Conservation (phyloP, 225 moss, liverwort and hornwort species). For the Pseudisothecium myosuroides region DNA sequence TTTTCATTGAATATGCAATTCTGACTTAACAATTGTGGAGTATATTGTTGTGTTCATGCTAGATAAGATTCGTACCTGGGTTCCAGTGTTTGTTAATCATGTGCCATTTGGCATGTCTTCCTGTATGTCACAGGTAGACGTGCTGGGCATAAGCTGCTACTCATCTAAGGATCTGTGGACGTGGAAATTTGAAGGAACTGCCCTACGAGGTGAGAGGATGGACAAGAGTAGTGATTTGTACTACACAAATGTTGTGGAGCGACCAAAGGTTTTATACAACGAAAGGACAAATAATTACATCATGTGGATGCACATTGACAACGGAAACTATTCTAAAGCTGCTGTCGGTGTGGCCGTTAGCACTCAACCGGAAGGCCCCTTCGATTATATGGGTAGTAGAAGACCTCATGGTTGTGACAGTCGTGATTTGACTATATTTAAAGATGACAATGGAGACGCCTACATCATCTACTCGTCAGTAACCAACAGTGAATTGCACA, state of each 20-base stretch:
- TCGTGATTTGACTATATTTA: slow-evolving; percentile 94
- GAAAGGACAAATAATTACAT: slow-evolving; percentile 64
- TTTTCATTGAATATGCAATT: not conserved
- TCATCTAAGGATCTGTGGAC: slow-evolving; percentile 97
- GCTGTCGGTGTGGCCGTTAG: slow-evolving; percentile 86
- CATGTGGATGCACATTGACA: slow-evolving; percentile 99
- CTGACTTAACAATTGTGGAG: not conserved
- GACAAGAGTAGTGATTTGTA: slow-evolving; percentile 70
- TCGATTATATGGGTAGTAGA: slow-evolving; percentile 73
- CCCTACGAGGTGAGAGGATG: slow-evolving; percentile 43
- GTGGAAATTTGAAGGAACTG: slow-evolving; percentile 84
- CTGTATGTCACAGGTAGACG: slow-evolving; percentile 64
- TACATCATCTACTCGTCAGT: slow-evolving; percentile 86
- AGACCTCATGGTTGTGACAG: slow-evolving; percentile 93
- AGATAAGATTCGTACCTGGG: not conserved
- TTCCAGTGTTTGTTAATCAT: not conserved
- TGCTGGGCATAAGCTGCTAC: slow-evolving; percentile 90
- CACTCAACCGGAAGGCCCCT: slow-evolving; percentile 74
- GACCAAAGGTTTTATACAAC: slow-evolving; percentile 94
- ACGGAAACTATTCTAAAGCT: slow-evolving; percentile 89
- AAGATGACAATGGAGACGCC: slow-evolving; percentile 78
- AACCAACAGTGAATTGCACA: slow-evolving; percentile 80
- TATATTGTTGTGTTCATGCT: not conserved
- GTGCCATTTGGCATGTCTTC: not conserved
- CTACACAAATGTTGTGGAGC: slow-evolving; percentile 75